Percentiles rank a stretch among this genome's conserved stretches.
phyloP scores from a whole-genome alignment of 2,329 filamentous ascomycete genomes.

The Lachnellula occidentalis region DNA sequence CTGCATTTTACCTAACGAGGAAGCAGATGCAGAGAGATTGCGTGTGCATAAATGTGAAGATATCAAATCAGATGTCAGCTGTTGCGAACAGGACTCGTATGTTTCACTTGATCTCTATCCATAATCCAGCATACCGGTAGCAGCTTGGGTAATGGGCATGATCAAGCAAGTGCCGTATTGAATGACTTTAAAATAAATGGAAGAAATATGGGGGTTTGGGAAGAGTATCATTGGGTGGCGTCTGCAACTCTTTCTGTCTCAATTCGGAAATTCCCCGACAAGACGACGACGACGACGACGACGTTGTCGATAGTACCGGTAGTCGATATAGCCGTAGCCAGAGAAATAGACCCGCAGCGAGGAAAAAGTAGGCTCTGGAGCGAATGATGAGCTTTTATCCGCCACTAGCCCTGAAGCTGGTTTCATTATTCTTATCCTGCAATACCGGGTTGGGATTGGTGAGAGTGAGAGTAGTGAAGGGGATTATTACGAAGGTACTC shows the following conservation, averaged over 20 bases:
- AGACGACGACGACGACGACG: not conserved
- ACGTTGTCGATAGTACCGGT: no score
- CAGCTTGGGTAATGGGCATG: not conserved
- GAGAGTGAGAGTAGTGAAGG: not conserved
- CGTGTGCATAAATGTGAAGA: slow-evolving; percentile 7
- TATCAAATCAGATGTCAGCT: slow-evolving; percentile 12
- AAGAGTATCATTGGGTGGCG: slow-evolving; percentile 5
- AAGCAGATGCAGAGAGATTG: slow-evolving; percentile 15
- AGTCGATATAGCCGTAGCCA: slow-evolving; percentile 8
- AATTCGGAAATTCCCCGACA: not conserved
- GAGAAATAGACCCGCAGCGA: not conserved
- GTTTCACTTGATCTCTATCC: not conserved
- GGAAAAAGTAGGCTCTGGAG: not conserved
- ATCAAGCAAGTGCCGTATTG: not conserved
- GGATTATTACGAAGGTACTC: no score
- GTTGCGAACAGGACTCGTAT: slow-evolving; percentile 7
- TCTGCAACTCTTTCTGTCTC: slow-evolving; percentile 2
- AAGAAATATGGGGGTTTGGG: not conserved
- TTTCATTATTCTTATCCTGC: slow-evolving; percentile 8
- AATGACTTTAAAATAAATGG: not conserved
- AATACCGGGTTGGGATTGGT: slow-evolving; percentile 1
- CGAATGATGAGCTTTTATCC: slow-evolving; percentile 3
- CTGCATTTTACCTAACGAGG: slow-evolving; percentile 9
- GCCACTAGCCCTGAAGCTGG: slow-evolving; percentile 2
- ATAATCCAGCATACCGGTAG: not conserved